phyloP scores from a whole-genome alignment of 805 yeast species.

The Yamadazyma sp. region DNA sequence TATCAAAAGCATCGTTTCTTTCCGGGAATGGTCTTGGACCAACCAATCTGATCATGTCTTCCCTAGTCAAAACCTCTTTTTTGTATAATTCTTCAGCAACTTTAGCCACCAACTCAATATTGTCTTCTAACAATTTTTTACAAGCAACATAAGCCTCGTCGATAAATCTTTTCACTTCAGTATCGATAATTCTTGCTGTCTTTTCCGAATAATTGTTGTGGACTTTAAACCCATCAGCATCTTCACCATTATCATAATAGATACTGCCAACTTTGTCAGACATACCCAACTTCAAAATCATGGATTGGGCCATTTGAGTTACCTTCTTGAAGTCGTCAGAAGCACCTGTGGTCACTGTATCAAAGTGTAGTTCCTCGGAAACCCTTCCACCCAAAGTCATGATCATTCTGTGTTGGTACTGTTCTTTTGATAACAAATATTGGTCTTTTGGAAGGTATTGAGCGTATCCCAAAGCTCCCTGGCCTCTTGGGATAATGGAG shows the following conservation, averaged over 20 bases:
- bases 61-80: constrained; percentile 90
- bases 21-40: constrained; percentile 94
- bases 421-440: constrained; percentile 72
- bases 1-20: constrained; percentile 86
- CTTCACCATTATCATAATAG: constrained; percentile 56
- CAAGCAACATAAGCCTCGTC: constrained; percentile 74
- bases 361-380: constrained; percentile 89
- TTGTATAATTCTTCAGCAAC: constrained; percentile 84
- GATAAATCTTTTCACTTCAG: constrained; percentile 78
- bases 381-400: constrained; percentile 98
- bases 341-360: constrained; percentile 94
- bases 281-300: constrained; percentile 96
- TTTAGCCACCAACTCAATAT: constrained; percentile 70
- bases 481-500: constrained; percentile 95
- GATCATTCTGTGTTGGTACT: constrained; percentile 85
- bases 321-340: constrained; percentile 96
- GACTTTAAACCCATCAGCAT: constrained; percentile 24
- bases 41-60: constrained; percentile 84
- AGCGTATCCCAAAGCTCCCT: constrained; percentile 96
- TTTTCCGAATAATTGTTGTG: constrained; percentile 64
- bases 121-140: constrained; percentile 62
- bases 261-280: constrained; percentile 80
- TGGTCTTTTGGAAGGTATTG: constrained; percentile 95
- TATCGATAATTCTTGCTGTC: constrained; percentile 74
- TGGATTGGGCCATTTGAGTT: constrained; percentile 86